Percentiles rank a stretch among this genome's conserved stretches.
Conservation (phyloP, 2,329 filamentous ascomycete species). For the Saccharata proteae region DNA sequence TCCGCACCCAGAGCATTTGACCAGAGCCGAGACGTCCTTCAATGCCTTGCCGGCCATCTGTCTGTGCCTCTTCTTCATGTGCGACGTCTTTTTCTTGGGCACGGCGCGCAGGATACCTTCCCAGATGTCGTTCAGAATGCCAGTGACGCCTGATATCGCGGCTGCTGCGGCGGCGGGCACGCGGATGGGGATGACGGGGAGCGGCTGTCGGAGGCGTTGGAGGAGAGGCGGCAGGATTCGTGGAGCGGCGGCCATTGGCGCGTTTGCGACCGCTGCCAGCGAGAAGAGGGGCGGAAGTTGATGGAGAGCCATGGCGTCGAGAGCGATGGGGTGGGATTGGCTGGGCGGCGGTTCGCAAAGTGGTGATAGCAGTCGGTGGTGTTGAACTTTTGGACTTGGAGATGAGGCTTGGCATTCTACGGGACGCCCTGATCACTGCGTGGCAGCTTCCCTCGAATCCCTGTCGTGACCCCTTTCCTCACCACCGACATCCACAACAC, state of each 20-base stretch:
- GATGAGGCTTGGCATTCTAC: too few species aligned
- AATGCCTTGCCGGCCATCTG: slow-evolving; percentile 93
- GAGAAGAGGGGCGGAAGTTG: neutral
- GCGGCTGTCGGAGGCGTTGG: slow-evolving; percentile 34
- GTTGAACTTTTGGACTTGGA: too few species aligned
- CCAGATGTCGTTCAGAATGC: slow-evolving; percentile 74
- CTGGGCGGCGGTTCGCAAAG: slow-evolving; percentile 32
- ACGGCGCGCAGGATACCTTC: slow-evolving; percentile 84
- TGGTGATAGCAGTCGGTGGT: slow-evolving; percentile 30
- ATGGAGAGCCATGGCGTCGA: slow-evolving; percentile 12
- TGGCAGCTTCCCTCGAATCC: too few species aligned
- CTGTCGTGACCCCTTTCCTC: too few species aligned
- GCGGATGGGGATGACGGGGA: slow-evolving; percentile 48
- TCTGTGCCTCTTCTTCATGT: slow-evolving; percentile 85
- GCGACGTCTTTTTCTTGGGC: slow-evolving; percentile 97
- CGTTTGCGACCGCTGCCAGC: slow-evolving; percentile 18
- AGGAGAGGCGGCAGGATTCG: slow-evolving; percentile 25
- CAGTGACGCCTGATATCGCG: slow-evolving; percentile 22
- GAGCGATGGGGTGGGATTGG: too few species aligned
- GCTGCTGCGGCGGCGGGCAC: slow-evolving; percentile 39
- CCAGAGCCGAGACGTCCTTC: slow-evolving; percentile 78
- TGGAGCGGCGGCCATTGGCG: neutral
- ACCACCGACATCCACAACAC: too few species aligned
- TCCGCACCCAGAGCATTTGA: slow-evolving; percentile 82
- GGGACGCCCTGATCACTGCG: too few species aligned